These are phyloP conservation scores for Nematocida sp. DNA, from an alignment of 371 early-diverging fungal species.

Conservation along the genomic window DNA sequence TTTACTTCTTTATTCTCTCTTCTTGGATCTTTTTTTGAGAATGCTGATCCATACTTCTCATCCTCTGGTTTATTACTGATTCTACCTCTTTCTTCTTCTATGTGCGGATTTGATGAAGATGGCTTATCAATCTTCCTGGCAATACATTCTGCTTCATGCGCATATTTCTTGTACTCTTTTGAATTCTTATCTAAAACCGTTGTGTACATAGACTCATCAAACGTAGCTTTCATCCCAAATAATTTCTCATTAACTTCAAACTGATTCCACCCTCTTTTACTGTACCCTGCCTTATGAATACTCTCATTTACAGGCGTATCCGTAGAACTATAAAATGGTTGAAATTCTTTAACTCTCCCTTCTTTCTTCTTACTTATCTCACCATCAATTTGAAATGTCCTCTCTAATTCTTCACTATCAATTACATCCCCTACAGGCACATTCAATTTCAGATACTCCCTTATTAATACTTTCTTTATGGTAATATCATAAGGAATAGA, in stretches of 20 bases:
- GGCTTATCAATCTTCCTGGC: slow-evolving; percentile 83
- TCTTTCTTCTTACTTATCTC: slow-evolving; percentile 46
- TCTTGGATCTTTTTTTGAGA: background rate
- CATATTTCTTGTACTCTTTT: slow-evolving; percentile 80
- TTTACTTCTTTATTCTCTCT: background rate
- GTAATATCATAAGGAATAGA: slow-evolving; percentile 34
- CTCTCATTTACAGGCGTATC: background rate
- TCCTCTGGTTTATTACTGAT: slow-evolving; percentile 73
- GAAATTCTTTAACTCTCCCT: background rate
- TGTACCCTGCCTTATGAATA: background rate
- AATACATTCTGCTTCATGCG: slow-evolving; percentile 79
- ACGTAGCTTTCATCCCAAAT: slow-evolving; percentile 89
- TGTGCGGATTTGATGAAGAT: slow-evolving; percentile 76
- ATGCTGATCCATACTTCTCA: slow-evolving; percentile 48
- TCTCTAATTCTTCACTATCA: slow-evolving; percentile 21
- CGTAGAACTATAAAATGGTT: background rate
- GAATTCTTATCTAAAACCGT: slow-evolving; percentile 80
- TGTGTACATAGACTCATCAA: slow-evolving; percentile 88
- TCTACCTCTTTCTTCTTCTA: slow-evolving; percentile 84
- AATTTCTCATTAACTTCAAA: slow-evolving; percentile 87
- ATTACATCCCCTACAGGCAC: background rate
- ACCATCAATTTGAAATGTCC: slow-evolving; percentile 13
- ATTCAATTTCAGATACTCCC: slow-evolving; percentile 12
- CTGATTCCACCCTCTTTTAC: slow-evolving; percentile 80
- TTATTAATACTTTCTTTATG: slow-evolving; percentile 29